Base-by-base conservation (phyloP, 2,329 filamentous ascomycete genomes). In the Dothiorella sarmentorum region DNA sequence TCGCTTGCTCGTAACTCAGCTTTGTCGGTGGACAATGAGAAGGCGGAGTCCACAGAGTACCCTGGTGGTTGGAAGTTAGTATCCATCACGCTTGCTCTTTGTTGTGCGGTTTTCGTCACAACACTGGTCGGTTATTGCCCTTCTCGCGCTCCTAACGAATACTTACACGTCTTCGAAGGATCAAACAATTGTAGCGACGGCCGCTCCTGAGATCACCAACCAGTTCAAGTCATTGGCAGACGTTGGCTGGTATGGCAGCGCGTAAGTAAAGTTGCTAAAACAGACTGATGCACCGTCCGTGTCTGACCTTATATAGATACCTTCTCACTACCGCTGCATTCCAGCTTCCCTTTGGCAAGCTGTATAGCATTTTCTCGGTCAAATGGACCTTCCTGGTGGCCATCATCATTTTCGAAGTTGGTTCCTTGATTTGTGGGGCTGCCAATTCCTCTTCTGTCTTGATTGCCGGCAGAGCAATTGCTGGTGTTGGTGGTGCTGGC, bases 281-380 rank as follows among this genome's bases (percentile, higher is more conserved):
- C 29, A 10, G 1, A 13, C 29, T 10, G 0, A 31, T 15, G 29
- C 11, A 35, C 18, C 45, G 7, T 27, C 27, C 24, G 45, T 47
- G 29, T 15, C 29, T 51, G 3, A 35, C 18, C 3, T 35, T 22
- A 1, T 13, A 4, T 17, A 35, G 45, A 78, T 71, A 85, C 78
- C 68, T 83, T 63, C 60, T 80, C 63, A 68, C 76, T 3, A 77
- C 71, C 6, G 73, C 71, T 35, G 66, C 73, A 1, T 61, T 75
- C 0, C 78, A 79, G 59, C 77, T 77, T 4, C 75, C 75, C 1
- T 80, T 75, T 40, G 80, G 77, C 24, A 80, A 80, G 70, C 82
- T 86, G 2, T 88, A 84, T 7, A 85, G 82, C 52, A 82, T 80
- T 67, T 84, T 84, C 63, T 71, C 77, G 11, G 74, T 83, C 60